A percentile compares a stretch with the other conserved stretches of the same genome.
Evolutionary conservation across 306 rosid genomes (phyloP).

Genomic region (Corylus avellana): DNA sequence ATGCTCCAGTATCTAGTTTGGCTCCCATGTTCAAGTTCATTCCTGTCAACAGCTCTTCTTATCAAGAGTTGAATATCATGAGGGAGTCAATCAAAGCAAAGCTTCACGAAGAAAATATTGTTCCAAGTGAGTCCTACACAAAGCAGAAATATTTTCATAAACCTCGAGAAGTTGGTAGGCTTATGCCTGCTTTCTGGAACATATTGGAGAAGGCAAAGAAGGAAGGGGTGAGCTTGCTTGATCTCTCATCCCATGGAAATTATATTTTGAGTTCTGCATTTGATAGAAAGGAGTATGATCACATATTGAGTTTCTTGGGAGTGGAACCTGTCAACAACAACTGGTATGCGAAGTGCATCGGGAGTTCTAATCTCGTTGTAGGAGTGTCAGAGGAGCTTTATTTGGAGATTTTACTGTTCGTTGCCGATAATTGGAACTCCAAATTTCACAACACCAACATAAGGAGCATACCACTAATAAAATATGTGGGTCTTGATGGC

Average conservation of each 20-base stretch:
- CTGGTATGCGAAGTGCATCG: conserved; percentile 80
- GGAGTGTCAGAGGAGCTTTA: conserved; percentile 57
- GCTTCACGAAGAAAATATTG: conserved; percentile 41
- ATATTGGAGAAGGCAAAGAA: conserved; percentile 43
- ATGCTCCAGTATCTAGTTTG: conserved; percentile 55
- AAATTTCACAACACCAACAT: conserved; percentile 33
- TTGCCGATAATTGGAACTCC: conserved; percentile 45
- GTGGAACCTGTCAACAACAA: conserved; percentile 43
- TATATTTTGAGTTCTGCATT: conserved; percentile 52
- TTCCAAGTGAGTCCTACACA: conserved; percentile 57
- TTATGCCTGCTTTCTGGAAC: conserved; percentile 58
- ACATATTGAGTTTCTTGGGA: conserved; percentile 47
- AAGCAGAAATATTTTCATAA: conserved; percentile 60
- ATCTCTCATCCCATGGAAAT: conserved; percentile 49
- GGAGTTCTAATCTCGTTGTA: conserved; percentile 49
- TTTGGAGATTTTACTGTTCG: conserved; percentile 37
- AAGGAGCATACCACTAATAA: conserved; percentile 41
- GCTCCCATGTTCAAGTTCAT: too few species aligned
- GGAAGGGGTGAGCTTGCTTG: conserved; percentile 41
- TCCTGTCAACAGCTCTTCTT: conserved; percentile 46
- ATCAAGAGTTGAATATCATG: conserved; percentile 42
- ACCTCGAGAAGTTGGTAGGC: conserved; percentile 61
- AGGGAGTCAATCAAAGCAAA: conserved; percentile 49
- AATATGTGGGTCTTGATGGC: conserved; percentile 45
- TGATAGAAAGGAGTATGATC: conserved; percentile 43